Conservation (phyloP, 495 filamentous ascomycete species). For the Cercophora sp. region DNA sequence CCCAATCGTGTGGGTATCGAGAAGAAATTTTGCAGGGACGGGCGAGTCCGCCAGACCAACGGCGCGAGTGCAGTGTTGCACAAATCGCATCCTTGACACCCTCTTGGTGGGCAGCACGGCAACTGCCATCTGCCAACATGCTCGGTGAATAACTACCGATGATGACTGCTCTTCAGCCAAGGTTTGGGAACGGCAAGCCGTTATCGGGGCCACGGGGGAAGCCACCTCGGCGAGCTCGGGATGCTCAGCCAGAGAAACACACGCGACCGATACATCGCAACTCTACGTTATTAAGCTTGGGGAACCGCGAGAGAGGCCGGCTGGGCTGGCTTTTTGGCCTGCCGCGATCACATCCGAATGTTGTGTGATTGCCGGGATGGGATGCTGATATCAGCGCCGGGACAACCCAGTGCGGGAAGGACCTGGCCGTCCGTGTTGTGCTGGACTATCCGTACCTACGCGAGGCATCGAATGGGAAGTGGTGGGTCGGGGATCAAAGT, state of each 20-base stretch:
- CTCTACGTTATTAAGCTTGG: conserved; percentile 1
- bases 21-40: conserved; percentile 6
- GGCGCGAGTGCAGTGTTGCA: conserved; percentile 7
- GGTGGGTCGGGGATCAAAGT: too few relatives aligned
- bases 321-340: background rate
- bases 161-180: background rate
- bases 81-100: conserved; percentile 10
- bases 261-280: background rate
- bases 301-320: background rate
- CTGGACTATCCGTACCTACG: too few relatives aligned
- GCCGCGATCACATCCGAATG: background rate
- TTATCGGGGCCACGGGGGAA: conserved; percentile 1
- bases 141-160: conserved; percentile 11
- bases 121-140: conserved; percentile 4
- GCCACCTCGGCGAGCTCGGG: conserved; percentile 9
- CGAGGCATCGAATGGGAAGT: too few relatives aligned
- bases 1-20: background rate
- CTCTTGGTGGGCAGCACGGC: conserved; percentile 4
- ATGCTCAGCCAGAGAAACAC: conserved; percentile 1
- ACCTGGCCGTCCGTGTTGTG: too few relatives aligned
- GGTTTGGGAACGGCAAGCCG: background rate
- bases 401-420: conserved; percentile 2
- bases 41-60: conserved; percentile 4
- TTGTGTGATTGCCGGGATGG: conserved; percentile 1
- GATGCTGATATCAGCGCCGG: conserved; percentile 3